Evolutionary conservation across 2,329 filamentous ascomycete species (phyloP), one percentile per base, ranked within the genome.

Genomic region (Torrubiellomyces zombiae): DNA sequence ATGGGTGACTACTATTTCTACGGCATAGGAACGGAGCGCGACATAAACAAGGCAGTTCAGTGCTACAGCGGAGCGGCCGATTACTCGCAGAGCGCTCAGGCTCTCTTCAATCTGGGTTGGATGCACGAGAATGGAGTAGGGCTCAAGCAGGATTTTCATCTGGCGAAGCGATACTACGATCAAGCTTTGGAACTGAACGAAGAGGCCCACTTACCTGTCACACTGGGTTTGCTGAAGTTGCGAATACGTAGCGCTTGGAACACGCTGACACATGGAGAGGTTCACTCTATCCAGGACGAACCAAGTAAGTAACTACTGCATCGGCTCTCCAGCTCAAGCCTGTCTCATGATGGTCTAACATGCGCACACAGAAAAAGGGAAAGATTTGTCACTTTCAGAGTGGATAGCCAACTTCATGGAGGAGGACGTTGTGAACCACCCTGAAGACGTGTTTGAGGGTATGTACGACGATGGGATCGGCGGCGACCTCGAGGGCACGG

Each of bases 111-210:
- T 41, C 60, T 98, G 9, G 91, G 89, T 5, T 98, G 89, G 89
- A 95, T 98, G 86, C 83, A 98, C 43, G 89, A 98, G 52, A 94
- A 95, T 42, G 89, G 89, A 6, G 63, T 95, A 24, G 82, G 85
- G 2, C 67, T 95, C 12, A 76, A 79, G 27, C 89, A 98, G 46
- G 89, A 98, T 45, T 98, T 91, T 47, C 89, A 98, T 44, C 71
- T 98, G 28, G 89, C 91, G 3, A 98, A 98, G 53, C 65, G 89
- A 27, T 93, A 85, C 51, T 98, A 98, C 44, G 89, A 98, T 40
- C 67, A 89, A 32, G 86, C 89, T 1, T 57, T 94, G 16, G 81
- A 85, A 42, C 85, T 86, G 1, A 98, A 93, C 40, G 66, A 75
- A 24, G 91, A 98, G 50, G 85, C 89, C 0, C 95, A 95, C 45